phyloP scores from a whole-genome alignment of 108 stramenopile genomes.

The Stephanodiscus triporus region DNA sequence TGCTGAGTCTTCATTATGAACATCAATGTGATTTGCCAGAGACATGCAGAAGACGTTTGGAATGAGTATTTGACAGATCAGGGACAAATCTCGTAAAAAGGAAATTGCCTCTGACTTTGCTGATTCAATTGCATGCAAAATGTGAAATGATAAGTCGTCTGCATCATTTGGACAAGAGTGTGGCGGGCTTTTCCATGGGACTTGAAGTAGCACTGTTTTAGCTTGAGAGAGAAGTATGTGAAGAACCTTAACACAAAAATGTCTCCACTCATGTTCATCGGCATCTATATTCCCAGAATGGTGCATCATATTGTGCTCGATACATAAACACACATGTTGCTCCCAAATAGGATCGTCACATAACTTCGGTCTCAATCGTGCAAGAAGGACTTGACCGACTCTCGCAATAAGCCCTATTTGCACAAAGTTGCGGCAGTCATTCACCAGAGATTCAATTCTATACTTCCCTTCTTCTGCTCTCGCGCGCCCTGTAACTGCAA shows the following conservation, averaged over 20 bases:
- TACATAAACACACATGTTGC: slow-evolving; percentile 3
- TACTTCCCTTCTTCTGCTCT: slow-evolving; percentile 62
- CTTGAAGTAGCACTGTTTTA: slow-evolving; percentile 6
- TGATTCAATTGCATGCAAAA: slow-evolving; percentile 55
- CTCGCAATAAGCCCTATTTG: slow-evolving; percentile 77
- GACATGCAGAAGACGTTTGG: slow-evolving; percentile 40
- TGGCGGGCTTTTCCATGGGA: not conserved
- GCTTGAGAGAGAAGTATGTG: slow-evolving; percentile 4
- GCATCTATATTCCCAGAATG: slow-evolving; percentile 12
- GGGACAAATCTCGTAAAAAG: slow-evolving; percentile 60
- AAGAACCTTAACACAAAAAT: slow-evolving; percentile 34
- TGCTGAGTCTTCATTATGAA: slow-evolving; percentile 1
- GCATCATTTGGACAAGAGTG: slow-evolving; percentile 8
- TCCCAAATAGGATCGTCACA: slow-evolving; percentile 12
- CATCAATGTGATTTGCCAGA: slow-evolving; percentile 1
- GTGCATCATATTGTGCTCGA: slow-evolving; percentile 21
- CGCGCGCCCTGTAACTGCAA: slow-evolving; percentile 74
- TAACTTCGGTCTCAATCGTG: slow-evolving; percentile 30
- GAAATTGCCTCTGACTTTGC: slow-evolving; percentile 62
- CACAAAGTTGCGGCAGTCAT: slow-evolving; percentile 73
- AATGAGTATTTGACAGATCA: slow-evolving; percentile 68
- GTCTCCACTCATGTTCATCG: slow-evolving; percentile 23
- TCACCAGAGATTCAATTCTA: slow-evolving; percentile 54
- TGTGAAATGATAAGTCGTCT: slow-evolving; percentile 1
- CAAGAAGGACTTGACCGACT: slow-evolving; percentile 74